phyloP scores from a whole-genome alignment of 2,329 filamentous ascomycete genomes.

The Pseudogymnoascus verrucosus region DNA sequence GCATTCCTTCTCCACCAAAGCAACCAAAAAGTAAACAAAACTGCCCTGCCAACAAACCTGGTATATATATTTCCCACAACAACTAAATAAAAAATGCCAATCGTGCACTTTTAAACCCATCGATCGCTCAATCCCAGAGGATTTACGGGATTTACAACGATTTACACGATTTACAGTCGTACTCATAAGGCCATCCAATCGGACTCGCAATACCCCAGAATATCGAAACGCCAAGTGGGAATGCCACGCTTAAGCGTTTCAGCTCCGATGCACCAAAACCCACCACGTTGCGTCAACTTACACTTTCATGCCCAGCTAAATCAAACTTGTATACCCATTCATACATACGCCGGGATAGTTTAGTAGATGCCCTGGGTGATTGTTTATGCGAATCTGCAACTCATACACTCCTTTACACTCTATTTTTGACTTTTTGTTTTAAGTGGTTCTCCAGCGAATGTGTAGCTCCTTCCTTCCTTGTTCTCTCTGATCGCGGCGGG shows the following conservation, averaged over 20 bases:
- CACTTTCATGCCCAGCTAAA: neutral
- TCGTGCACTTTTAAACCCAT: neutral
- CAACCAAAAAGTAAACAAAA: neutral
- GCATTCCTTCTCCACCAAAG: neutral
- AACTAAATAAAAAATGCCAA: neutral
- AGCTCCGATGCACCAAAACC: conserved; percentile 1
- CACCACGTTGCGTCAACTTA: neutral
- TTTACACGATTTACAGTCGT: conserved; percentile 1
- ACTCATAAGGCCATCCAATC: conserved; percentile 14
- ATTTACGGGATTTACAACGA: neutral
- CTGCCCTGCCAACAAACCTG: neutral
- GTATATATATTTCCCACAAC: neutral
- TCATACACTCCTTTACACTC: neutral
- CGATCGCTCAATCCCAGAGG: neutral
- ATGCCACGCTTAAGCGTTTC: conserved; percentile 5
- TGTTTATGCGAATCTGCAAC: neutral
- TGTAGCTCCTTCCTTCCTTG: conserved; percentile 1
- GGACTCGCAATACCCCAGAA: conserved; percentile 23
- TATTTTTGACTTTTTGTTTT: neutral
- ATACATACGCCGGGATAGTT: neutral
- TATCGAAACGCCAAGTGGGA: conserved; percentile 20
- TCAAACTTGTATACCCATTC: neutral
- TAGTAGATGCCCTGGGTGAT: neutral
- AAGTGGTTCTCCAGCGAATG: neutral
- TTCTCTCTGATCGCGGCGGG: neutral